Base-by-base conservation (phyloP, 192 early-diverging fungal species). In the Coemansia reversa region DNA sequence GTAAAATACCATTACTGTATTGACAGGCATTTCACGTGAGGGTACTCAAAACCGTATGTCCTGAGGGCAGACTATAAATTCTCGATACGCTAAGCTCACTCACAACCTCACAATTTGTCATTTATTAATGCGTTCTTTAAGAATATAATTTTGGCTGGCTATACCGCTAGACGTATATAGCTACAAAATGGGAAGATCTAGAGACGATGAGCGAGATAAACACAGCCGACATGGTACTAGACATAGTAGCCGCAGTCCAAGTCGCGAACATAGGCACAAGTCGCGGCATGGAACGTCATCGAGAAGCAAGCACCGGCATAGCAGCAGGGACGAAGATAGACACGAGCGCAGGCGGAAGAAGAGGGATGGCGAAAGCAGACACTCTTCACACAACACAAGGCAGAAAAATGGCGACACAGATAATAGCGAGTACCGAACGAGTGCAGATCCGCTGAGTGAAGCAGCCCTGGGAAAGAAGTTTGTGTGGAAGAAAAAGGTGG, bases 401-500 rank as follows among this genome's bases (percentile, higher is more conserved):
- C 55, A 63, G 4, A n/a, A 7, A 25, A 24, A 45, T 25, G 28
- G 33, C 25, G 58, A 61, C 33, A 27, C 23, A 3, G 35, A 28
- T 4, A 29, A 9, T 5, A 33, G 60, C 29, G 58, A 52, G 19
- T 94, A 96, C 73, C 85, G 84, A 23, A 88, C 87, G 56, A 67
- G 82, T 0, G 89, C 92, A 52, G 94, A 92, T 66, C 91, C 91
- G 1, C 91, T 94, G 33, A 88, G 89, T 51, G 93, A 96, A 68
- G 72, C 79, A 4, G 90, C 92, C 29, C 81, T 96, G 7, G 83
- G 85, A 35, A 83, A 86, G 55, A 95, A 94, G 68, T 98, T 98
- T 73, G 89, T 92, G 20, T 98, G 96, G 96, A 82, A 90, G 45
- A 97, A 98, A 70, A 98, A 98, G 63, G 82, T 90, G 4, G 91